Evolutionary conservation across 2,329 filamentous ascomycete species (phyloP), one percentile per base, ranked within the genome.

Genomic region (Zymoseptoria pseudotritici): DNA sequence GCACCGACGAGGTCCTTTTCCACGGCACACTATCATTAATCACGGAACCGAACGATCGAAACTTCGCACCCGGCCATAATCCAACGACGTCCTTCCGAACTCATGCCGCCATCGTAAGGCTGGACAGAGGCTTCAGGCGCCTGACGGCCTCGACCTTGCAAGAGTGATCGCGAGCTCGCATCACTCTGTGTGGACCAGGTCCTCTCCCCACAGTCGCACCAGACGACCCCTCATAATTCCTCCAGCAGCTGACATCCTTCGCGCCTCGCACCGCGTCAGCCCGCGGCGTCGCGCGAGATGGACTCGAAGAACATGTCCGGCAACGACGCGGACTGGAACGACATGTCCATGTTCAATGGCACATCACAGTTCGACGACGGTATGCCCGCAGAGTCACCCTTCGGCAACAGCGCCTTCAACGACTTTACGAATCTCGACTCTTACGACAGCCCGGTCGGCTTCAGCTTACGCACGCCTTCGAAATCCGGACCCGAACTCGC

Each of bases 351-450:
- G 50, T 66, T 67, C 46, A 63, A 63, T 22, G 56, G 59, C 57
- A 60, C 61, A 20, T 60, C 64, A n/a, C 55, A 63, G 36, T 66
- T 64, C 60, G 66, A 69, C 53, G 61, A 67, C 22, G 59, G 61
- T 17, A 66, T 66, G 61, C 59, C 59, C 54, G 61, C 63, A 56
- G 69, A 70, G 53, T 65, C 66, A 29, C 58, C 67, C 36, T 68
- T 63, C 50, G 68, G 67, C 50, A 63, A 61, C 58, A 67, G 61
- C 50, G 62, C 65, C 8, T 65, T 65, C 56, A 54, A 63, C 51
- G 59, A 65, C 56, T 65, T 65, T 51, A 72, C 71, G 60, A 72
- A 69, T 63, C 55, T 70, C 54, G 66, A 68, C 58, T 63, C 64
- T 26, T 67, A 69, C 58, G 66, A 63, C 57, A 66, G 61, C 55